These are phyloP conservation scores for Schizophyllum amplum DNA, from an alignment of 1,284 basidiomycete species.

Conservation along the genomic window DNA sequence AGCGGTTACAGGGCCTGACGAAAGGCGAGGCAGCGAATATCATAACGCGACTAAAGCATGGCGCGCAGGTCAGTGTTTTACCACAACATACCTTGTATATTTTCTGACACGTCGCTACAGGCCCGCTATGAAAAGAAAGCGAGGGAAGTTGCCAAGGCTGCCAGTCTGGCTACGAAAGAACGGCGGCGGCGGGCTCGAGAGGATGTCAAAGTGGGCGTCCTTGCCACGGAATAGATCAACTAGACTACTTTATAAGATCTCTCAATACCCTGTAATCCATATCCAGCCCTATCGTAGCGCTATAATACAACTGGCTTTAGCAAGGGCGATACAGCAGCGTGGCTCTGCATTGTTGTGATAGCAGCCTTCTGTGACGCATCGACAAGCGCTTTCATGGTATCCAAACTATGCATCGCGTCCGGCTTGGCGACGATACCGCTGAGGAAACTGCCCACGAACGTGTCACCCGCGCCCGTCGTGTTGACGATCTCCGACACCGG, in stretches of 20 bases:
- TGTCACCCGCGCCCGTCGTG: conserved; percentile 89
- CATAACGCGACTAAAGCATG: conserved; percentile 71
- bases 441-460: conserved; percentile 72
- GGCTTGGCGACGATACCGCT: conserved; percentile 23
- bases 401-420: conserved; percentile 35
- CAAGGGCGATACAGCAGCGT: conserved; percentile 56
- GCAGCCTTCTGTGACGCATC: conserved; percentile 57
- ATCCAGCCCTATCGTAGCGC: too few species aligned
- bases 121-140: conserved; percentile 47
- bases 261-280: too few species aligned
- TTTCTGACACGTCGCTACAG: too few species aligned
- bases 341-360: conserved; percentile 51
- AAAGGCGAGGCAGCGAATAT: conserved; percentile 77
- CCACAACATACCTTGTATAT: too few species aligned
- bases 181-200: conserved; percentile 39
- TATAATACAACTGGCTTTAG: conserved; percentile 17
- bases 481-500: conserved; percentile 44
- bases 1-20: conserved; percentile 38
- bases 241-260: conserved; percentile 7
- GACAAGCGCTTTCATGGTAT: conserved; percentile 35
- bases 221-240: conserved; percentile 16
- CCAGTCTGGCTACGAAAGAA: conserved; percentile 35
- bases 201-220: conserved; percentile 51
- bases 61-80: conserved; percentile 62
- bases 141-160: conserved; percentile 31